Base-by-base conservation (phyloP, 306 rosid species). In the Senna tora region DNA sequence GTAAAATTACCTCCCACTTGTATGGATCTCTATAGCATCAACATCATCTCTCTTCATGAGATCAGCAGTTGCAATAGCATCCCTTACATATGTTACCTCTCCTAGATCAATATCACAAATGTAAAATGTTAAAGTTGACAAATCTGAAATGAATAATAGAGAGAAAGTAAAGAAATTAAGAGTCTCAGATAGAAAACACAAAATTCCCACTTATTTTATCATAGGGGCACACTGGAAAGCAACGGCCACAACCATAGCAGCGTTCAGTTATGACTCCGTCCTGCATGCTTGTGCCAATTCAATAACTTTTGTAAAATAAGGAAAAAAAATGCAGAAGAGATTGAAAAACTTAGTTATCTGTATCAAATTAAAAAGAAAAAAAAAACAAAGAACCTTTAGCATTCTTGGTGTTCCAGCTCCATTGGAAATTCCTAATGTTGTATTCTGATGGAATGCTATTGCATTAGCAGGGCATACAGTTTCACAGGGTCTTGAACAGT, bases 171-270 rank as follows among this genome's bases (percentile, higher is more conserved):
- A n/a, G 60, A 65, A 78, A 30, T 21, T 57, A 67, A 52, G 33
- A 68, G 57, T 63, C 59, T 43, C 41, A 51, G 28, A 36, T 61
- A 30, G 61, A 79, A 65, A 6, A 41, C 33, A 21, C 42, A 68
- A 63, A 41, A 39, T 16, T 65, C 82, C 3, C 70, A 93, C 98
- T 93, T 84, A 93, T 93, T 84, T 88, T 84, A 73, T 93, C 97
- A 12, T 85, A 93, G 49, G 98, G 98, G 77, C 98, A 93, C 68
- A 90, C 82, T n/a, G 98, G 98, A 74, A 84, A 78, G 85, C 98
- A 93, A 34, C 96, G 96, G 28, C 98, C 97, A 68, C 98, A 93
- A 28, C 98, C 98, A 77, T 93, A 93, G 68, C 98, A 93, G 39
- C 98, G 96, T 50, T 93, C 98, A 0, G 93, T 84, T 71, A 88